Base-by-base conservation (phyloP, 331 rosid genomes). In the Quercus lobata region DNA sequence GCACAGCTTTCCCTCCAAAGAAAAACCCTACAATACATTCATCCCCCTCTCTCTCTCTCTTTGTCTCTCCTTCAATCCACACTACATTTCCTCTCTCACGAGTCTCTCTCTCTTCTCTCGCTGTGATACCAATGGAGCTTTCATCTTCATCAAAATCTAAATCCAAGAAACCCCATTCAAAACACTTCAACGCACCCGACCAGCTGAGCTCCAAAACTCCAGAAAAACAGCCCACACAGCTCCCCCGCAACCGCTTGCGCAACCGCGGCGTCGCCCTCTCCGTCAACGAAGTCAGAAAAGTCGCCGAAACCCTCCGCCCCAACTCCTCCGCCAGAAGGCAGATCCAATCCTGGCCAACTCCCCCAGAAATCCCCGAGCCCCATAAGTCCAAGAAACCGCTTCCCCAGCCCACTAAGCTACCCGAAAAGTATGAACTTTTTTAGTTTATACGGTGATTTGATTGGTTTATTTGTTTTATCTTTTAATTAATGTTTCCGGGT, bases 141-240 rank as follows among this genome's bases (percentile, higher is more conserved):
- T 85, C 92, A 0, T 72, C 87, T 0, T 41, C 85, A 11, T 34
- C 85, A 0, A 79, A 85, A 19, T 75, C n/a, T 62, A 80, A 70
- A 35, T 79, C 91, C 0, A 83, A 89, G 84, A 83, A 81, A n/a
- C 75, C 82, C 19, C 57, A 78, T 14, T 19, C 72, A 30, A 70
- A 0, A 76, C 77, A 35, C 52, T 87, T 22, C 27, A 78, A 80
- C 5, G 49, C 60, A 37, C 3, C 46, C 2, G 58, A 68, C 62
- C 32, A 78, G 2, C 21, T 91, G 61, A 81, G 63, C 73, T 57
- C 92, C n/a, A 87, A 78, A 74, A 91, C 99, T 9, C 99, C 98
- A 0, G 96, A 95, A 86, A 91, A 89, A 77, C 52, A 89, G 77
- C 52, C 79, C 11, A 57, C 68, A 2, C 86, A 80, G 75, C 78